Evolutionary conservation across 208 protist species (phyloP).

Genomic region (Leptomonas seymouri): DNA sequence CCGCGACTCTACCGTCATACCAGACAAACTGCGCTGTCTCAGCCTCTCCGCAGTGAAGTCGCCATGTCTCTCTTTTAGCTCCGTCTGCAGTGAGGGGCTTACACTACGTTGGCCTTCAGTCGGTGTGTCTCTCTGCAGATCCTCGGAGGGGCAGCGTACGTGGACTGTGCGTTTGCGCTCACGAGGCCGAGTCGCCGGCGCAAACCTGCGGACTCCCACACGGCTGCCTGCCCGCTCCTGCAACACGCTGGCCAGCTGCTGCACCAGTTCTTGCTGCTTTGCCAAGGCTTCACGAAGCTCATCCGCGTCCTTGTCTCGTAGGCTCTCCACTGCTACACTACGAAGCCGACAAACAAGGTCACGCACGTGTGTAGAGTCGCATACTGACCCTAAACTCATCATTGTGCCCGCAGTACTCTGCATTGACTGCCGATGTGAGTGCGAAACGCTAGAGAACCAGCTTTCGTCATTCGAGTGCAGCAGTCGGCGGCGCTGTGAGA

Average conservation of each 20-base stretch:
- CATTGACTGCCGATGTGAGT: constrained; percentile 3
- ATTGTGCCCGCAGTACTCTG: constrained; percentile 5
- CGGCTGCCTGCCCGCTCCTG: constrained; percentile 1
- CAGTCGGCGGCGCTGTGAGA: background rate
- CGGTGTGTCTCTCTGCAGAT: background rate
- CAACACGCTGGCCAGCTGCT: constrained; percentile 36
- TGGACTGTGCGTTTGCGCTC: constrained; percentile 8
- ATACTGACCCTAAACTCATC: background rate
- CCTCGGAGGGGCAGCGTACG: background rate
- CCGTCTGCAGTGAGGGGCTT: background rate
- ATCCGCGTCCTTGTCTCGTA: constrained; percentile 18
- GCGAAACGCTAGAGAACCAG: constrained; percentile 42
- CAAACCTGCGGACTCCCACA: background rate
- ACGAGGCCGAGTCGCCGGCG: background rate
- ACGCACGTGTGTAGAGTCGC: background rate
- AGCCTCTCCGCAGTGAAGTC: background rate
- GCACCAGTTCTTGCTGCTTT: constrained; percentile 49
- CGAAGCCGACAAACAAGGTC: constrained; percentile 17
- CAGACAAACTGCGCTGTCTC: constrained; percentile 13
- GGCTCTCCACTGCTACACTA: background rate
- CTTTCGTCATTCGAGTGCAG: constrained; percentile 27
- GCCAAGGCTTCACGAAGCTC: constrained; percentile 38
- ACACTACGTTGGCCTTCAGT: background rate
- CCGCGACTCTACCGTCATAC: constrained; percentile 27
- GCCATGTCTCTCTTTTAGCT: background rate